Evolutionary conservation across 805 yeast species (phyloP), one percentile per base, ranked within the genome.

Genomic region (Candida pseudofarinosa): DNA sequence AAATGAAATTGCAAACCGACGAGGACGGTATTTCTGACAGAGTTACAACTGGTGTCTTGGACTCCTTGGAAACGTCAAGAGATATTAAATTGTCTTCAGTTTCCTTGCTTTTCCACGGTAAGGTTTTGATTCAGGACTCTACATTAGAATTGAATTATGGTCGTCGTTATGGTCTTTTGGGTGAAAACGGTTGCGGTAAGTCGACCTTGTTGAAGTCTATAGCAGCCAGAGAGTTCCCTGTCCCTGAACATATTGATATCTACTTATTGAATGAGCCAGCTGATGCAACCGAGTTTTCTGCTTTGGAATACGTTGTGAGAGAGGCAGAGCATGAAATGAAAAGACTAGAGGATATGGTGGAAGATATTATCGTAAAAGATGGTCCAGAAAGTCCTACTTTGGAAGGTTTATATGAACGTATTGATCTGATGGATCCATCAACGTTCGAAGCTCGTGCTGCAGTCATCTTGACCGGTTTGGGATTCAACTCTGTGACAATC

Each of bases 121-220:
- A 90, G 65, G 97, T 93, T 44, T 74, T 93, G 63, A 79, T 91
- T 56, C 97, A 88, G 71, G 98, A 93, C 69, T 85, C 97, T 33
- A 77, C 76, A 38, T 71, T 93, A 55, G 99, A 93, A 74, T 80
- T 93, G 69, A 93, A 93, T 73, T 91, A 83, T 67, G 99, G 98
- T 64, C 85, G 97, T 74, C 84, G 96, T 71, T 93, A 93, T 65
- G 99, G 99, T 73, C 77, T 93, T 49, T 77, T 93, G 61, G 99
- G 99, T 60, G 98, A 90, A 70, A 93, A 93, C 68, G 99, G 99
- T 53, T 93, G 98, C 74, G 99, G 99, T 74, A 93, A 93, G 71
- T 89, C 97, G 38, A 93, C 99, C 18, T 83, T 93, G 58, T 73
- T 93, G 64, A 88, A 88, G 68, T 85, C 98, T 33, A 68, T 93